Evolutionary conservation across 169 alveolate genomes (phyloP).

Genomic region (Cryptosporidium viatorum): DNA sequence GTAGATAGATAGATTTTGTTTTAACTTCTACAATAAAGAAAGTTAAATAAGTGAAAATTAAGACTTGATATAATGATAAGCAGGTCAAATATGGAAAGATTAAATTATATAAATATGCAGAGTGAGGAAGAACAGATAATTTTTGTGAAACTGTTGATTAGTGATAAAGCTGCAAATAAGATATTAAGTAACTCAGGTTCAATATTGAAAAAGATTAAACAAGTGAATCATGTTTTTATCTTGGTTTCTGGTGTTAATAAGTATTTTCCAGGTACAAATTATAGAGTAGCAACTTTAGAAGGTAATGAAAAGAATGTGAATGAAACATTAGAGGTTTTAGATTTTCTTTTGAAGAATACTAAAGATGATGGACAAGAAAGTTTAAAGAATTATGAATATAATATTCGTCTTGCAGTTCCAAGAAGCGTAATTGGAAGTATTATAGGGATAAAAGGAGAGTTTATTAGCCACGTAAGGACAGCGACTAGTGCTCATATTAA

Average conservation of each 20-base stretch:
- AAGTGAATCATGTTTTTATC: slow-evolving; percentile 52
- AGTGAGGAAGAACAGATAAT: slow-evolving; percentile 1
- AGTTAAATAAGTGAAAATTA: background rate
- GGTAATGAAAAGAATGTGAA: slow-evolving; percentile 65
- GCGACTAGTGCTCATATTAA: slow-evolving; percentile 60
- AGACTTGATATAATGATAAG: background rate
- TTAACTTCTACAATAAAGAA: background rate
- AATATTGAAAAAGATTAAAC: slow-evolving; percentile 30
- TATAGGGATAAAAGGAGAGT: slow-evolving; percentile 66
- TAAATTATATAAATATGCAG: background rate
- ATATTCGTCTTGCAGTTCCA: slow-evolving; percentile 46
- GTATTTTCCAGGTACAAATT: slow-evolving; percentile 72
- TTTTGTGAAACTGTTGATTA: slow-evolving; percentile 50
- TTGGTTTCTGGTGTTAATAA: slow-evolving; percentile 51
- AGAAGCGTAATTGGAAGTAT: slow-evolving; percentile 72
- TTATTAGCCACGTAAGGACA: slow-evolving; percentile 57
- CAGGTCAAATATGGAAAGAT: background rate
- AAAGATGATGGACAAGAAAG: background rate
- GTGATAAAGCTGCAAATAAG: slow-evolving; percentile 44
- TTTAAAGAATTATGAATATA: slow-evolving; percentile 12
- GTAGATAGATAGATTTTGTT: background rate
- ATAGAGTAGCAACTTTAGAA: slow-evolving; percentile 69
- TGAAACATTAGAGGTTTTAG: slow-evolving; percentile 59
- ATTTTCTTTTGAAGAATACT: slow-evolving; percentile 13
- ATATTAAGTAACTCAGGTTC: slow-evolving; percentile 60